These are phyloP conservation scores for Pseudogymnoascus sp. DNA, from an alignment of 2,329 filamentous ascomycete genomes.

Conservation along the genomic window DNA sequence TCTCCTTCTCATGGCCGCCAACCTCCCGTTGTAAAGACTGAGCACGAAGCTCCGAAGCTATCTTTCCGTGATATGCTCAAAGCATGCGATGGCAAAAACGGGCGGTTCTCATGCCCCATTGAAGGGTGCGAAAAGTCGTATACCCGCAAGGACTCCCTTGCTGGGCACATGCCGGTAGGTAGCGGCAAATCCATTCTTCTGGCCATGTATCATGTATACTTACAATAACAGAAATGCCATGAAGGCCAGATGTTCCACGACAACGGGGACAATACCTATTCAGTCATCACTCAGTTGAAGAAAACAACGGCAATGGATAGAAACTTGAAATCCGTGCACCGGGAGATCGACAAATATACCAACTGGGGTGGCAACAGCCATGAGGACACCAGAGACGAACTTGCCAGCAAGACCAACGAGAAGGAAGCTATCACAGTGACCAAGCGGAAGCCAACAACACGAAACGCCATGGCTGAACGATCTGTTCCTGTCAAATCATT, in stretches of 20 bases:
- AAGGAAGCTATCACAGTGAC: neutral
- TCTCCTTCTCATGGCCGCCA: neutral
- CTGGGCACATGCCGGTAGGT: neutral
- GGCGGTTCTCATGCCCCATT: neutral
- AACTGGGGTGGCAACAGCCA: neutral
- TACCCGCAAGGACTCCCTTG: neutral
- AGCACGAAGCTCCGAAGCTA: neutral
- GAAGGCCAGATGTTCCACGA: neutral
- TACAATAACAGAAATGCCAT: neutral
- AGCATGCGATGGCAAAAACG: neutral
- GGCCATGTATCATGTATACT: neutral
- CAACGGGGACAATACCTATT: neutral
- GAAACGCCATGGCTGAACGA: neutral
- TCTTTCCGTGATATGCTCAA: neutral
- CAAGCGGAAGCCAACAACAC: neutral
- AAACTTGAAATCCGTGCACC: neutral
- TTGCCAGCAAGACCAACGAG: neutral
- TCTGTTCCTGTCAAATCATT: neutral
- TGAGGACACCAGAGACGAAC: neutral
- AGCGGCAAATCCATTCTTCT: neutral
- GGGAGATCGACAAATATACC: neutral
- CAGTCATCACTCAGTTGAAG: neutral
- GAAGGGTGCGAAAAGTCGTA: slow-evolving; percentile 1
- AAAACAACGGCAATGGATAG: neutral
- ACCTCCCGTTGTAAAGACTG: neutral